phyloP scores from a whole-genome alignment of 2,329 filamentous ascomycete species.

The Lachnellula subtilissima region DNA sequence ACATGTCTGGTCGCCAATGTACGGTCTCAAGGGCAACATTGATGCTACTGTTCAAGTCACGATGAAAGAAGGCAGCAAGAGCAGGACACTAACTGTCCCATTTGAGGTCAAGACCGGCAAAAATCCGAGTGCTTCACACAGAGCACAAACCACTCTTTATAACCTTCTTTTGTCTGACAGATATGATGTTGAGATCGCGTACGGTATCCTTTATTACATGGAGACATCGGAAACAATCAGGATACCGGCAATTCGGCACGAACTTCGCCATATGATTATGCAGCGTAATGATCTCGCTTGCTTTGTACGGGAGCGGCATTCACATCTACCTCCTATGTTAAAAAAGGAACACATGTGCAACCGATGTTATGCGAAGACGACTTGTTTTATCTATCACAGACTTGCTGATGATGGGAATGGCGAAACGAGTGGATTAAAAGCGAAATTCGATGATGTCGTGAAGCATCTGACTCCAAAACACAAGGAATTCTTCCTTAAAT shows the following conservation, averaged over 20 bases:
- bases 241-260: slow-evolving; percentile 78
- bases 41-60: slow-evolving; percentile 91
- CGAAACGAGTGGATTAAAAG: slow-evolving; percentile 73
- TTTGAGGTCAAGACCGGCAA: slow-evolving; percentile 96
- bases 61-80: slow-evolving; percentile 65
- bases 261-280: slow-evolving; percentile 94
- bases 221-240: slow-evolving; percentile 82
- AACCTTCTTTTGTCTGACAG: slow-evolving; percentile 88
- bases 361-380: slow-evolving; percentile 82
- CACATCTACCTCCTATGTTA: slow-evolving; percentile 79
- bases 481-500: slow-evolving; percentile 84
- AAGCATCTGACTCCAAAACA: slow-evolving; percentile 70
- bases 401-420: slow-evolving; percentile 78
- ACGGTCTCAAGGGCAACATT: slow-evolving; percentile 94
- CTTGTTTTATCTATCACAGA: slow-evolving; percentile 92
- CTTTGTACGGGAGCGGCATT: slow-evolving; percentile 74
- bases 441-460: slow-evolving; percentile 77
- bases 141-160: slow-evolving; percentile 91
- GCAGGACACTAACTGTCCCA: slow-evolving; percentile 73
- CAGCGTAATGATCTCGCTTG: slow-evolving; percentile 86
- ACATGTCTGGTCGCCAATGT: slow-evolving; percentile 97
- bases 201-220: slow-evolving; percentile 91
- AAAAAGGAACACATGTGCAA: slow-evolving; percentile 76
- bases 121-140: slow-evolving; percentile 74
- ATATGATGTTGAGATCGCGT: slow-evolving; percentile 87